These are phyloP conservation scores for Aspergillus aculeatus DNA, from an alignment of 2,329 filamentous ascomycete genomes.

Conservation along the genomic window DNA sequence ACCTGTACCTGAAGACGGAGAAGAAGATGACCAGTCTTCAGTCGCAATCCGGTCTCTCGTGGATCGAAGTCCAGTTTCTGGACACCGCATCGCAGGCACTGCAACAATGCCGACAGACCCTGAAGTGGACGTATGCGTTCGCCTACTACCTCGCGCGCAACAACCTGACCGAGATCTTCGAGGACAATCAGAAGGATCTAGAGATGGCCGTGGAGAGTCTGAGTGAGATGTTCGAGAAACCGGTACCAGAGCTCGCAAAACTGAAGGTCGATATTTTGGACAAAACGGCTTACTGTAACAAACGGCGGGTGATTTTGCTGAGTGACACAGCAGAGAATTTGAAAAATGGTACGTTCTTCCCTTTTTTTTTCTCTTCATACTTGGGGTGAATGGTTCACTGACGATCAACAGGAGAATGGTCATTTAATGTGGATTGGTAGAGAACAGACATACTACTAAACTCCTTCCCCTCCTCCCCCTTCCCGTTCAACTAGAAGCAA, in stretches of 20 bases:
- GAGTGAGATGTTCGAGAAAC: conserved; percentile 99
- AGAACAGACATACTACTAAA: not conserved
- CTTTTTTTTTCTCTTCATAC: not conserved
- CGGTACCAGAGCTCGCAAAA: conserved; percentile 77
- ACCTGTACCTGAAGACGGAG: conserved; percentile 93
- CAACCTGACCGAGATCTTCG: conserved; percentile 95
- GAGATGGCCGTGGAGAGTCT: conserved; percentile 96
- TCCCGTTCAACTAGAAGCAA: not conserved
- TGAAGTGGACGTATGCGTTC: conserved; percentile 99
- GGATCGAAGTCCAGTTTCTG: conserved; percentile 98
- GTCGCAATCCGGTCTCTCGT: conserved; percentile 90
- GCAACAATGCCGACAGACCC: conserved; percentile 93
- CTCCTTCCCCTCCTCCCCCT: not conserved
- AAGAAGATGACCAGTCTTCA: conserved; percentile 99
- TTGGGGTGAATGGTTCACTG: not conserved
- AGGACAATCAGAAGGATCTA: conserved; percentile 97
- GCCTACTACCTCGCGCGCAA: conserved; percentile 96
- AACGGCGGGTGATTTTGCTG: conserved; percentile 81
- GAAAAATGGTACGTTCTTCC: conserved; percentile 66
- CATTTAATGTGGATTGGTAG: conserved; percentile 47
- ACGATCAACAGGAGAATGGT: conserved; percentile 41
- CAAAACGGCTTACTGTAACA: conserved; percentile 96
- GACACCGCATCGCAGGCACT: conserved; percentile 89
- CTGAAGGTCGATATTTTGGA: conserved; percentile 98
- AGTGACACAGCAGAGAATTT: conserved; percentile 92